Percentiles rank a stretch among this genome's conserved stretches.
phyloP scores from a whole-genome alignment of 768 basidiomycete genomes.

The Kwoniella newhampshirensis region DNA sequence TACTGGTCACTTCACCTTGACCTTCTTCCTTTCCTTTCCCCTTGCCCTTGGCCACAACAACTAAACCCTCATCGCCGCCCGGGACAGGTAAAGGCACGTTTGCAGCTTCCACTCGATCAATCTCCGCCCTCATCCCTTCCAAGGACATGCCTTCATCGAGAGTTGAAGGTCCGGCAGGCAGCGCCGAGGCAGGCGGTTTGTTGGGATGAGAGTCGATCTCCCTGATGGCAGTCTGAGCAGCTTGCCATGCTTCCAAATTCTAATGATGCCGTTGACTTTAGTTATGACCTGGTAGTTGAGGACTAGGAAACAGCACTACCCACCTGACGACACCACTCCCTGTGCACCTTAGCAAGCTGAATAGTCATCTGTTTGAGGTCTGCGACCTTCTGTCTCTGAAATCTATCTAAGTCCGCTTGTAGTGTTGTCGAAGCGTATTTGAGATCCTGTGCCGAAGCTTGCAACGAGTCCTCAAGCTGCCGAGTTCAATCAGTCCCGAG shows the following conservation, averaged over 20 bases:
- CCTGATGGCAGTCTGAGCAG: conserved; percentile 85
- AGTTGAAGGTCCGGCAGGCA: conserved; percentile 20
- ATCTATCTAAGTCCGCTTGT: conserved; percentile 94
- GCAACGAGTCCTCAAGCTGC: conserved; percentile 92
- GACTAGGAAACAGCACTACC: conserved; percentile 25
- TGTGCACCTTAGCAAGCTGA: conserved; percentile 80
- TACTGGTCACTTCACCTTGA: not conserved
- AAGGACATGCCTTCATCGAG: conserved; percentile 5
- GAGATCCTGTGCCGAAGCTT: conserved; percentile 86
- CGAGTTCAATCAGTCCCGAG: not conserved
- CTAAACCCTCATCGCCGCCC: conserved; percentile 16
- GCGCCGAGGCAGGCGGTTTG: conserved; percentile 49
- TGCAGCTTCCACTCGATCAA: conserved; percentile 44
- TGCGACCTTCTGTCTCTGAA: conserved; percentile 97
- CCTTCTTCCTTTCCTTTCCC: conserved; percentile 24
- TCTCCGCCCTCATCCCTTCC: conserved; percentile 34
- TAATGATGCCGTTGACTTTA: conserved; percentile 47
- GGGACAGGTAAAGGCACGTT: conserved; percentile 44
- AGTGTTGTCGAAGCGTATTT: conserved; percentile 96
- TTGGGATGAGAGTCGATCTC: conserved; percentile 91
- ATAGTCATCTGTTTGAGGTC: conserved; percentile 93
- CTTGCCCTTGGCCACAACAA: conserved; percentile 16
- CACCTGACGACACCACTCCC: conserved; percentile 97
- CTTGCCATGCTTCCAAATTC: conserved; percentile 98
- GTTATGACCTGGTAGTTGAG: not conserved